These are phyloP conservation scores for Plasmodium vinckei DNA, from an alignment of 169 alveolate genomes.

Conservation along the genomic window DNA sequence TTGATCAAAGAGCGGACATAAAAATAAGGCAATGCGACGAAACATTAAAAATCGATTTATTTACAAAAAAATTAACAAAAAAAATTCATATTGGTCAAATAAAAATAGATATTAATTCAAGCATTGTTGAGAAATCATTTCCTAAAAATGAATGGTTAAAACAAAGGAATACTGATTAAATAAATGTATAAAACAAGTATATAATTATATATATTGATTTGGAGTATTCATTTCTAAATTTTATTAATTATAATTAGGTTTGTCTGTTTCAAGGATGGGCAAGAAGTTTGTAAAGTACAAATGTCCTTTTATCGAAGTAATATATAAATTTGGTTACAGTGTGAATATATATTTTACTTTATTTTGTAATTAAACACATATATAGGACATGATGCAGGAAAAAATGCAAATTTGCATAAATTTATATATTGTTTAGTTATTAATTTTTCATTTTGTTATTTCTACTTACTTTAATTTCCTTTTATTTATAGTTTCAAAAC, in stretches of 20 bases:
- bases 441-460: background rate
- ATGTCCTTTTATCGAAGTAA: slow-evolving; percentile 74
- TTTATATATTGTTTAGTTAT: too few relatives aligned
- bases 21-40: slow-evolving; percentile 77
- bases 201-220: background rate
- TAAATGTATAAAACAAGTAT: background rate
- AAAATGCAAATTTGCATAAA: too few relatives aligned
- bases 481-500: slow-evolving; percentile 36
- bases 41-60: slow-evolving; percentile 37
- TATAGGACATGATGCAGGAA: background rate
- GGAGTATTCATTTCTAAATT: background rate
- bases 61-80: slow-evolving; percentile 74
- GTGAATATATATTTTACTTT: background rate
- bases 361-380: background rate
- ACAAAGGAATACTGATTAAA: background rate
- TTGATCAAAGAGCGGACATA: slow-evolving; percentile 67
- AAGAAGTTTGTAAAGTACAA: slow-evolving; percentile 75
- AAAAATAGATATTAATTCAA: slow-evolving; percentile 66
- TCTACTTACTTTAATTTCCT: slow-evolving; percentile 1
- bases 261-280: slow-evolving; percentile 76
- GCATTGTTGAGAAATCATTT: slow-evolving; percentile 43
- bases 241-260: slow-evolving; percentile 36
- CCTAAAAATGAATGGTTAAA: slow-evolving; percentile 75
- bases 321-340: background rate
- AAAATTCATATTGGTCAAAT: slow-evolving; percentile 73